A percentile compares a stretch with the other conserved stretches of the same genome.
phyloP scores from a whole-genome alignment of 495 filamentous ascomycete species.

The Thozetella sp. region DNA sequence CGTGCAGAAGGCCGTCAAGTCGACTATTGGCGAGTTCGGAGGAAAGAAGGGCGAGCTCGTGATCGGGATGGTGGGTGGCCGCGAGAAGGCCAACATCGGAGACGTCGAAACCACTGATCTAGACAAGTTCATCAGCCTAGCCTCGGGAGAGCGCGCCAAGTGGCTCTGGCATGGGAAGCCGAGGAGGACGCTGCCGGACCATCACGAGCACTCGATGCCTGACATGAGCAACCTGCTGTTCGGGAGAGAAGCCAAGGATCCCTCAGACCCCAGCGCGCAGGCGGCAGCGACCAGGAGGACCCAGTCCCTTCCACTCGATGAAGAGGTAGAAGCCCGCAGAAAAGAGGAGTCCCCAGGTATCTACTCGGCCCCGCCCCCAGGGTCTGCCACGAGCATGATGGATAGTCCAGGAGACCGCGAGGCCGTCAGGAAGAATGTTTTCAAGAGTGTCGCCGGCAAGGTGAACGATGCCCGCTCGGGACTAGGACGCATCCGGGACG shows the following conservation, averaged over 20 bases:
- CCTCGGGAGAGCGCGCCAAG: conserved; percentile 79
- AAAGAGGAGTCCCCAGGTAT: conserved; percentile 40
- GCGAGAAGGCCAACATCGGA: conserved; percentile 85
- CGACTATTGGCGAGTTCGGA: conserved; percentile 89
- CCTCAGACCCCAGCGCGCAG: conserved; percentile 16
- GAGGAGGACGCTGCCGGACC: conserved; percentile 51
- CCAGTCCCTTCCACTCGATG: conserved; percentile 47
- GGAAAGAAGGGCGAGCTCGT: conserved; percentile 96
- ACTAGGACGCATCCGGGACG: conserved; percentile 81
- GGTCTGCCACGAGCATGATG: conserved; percentile 36
- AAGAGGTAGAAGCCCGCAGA: conserved; percentile 36
- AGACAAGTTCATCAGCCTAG: conserved; percentile 76
- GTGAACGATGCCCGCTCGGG: conserved; percentile 85
- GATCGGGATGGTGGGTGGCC: conserved; percentile 87
- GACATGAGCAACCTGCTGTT: conserved; percentile 63
- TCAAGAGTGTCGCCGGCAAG: conserved; percentile 78
- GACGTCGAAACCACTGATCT: conserved; percentile 91
- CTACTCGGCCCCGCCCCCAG: conserved; percentile 33
- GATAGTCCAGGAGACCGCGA: conserved; percentile 65
- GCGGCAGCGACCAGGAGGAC: conserved; percentile 48
- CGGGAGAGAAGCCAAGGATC: conserved; percentile 56
- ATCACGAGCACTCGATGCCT: conserved; percentile 51
- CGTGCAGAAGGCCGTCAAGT: conserved; percentile 88
- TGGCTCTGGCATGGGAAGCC: conserved; percentile 95
- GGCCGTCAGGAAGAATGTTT: conserved; percentile 65